Evolutionary conservation across 1,284 basidiomycete species (phyloP), one percentile per base, ranked within the genome.

Genomic region (Heterobasidion irregulare): DNA sequence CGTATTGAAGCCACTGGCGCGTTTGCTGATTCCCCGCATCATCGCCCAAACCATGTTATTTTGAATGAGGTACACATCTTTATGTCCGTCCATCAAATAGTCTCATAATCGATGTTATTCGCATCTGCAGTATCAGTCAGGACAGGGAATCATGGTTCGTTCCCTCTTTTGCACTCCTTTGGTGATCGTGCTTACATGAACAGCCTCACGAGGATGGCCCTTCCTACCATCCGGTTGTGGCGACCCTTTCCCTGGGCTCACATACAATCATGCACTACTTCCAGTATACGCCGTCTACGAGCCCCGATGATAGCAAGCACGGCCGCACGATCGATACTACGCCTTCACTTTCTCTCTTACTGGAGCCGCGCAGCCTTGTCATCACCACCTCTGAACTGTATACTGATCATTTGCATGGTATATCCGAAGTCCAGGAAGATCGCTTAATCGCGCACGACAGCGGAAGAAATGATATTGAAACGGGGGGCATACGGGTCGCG

Each of bases 131-230:
- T 98, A 98, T 67, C 74, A 81, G 32, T 79, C 92, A 6, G 91
- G 91, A 1, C 93, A 98, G 72, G 95, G 95, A 18, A 98, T 98
- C 59, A 88, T 92, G 77, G 91, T 92, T 68, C 59, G 79, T 52
- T 38, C 36, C 36, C 52, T 49, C 55, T 52, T 52, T 47, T 50
- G 35, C 50, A 47, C 44, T 48, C 53, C 35, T 46, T 18, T 47
- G 51, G 48, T 50, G 51, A 15, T 34, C 43, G 50, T 54, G 53
- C 58, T 50, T 50, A 57, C 58, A 48, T 58, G 13, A 1, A 2
- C 67, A 94, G 92, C 92, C 94, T 0, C 95, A 97, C 64, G 86
- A 97, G 71, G 95, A 98, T 66, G 94, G 95, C 0, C 86, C 89
- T 0, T 83, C 89, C 3, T 98, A 97, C 71, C 76, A 86, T 63